phyloP scores from a whole-genome alignment of 2,329 filamentous ascomycete genomes.

The Hymenotorrendiella dingleyae region DNA sequence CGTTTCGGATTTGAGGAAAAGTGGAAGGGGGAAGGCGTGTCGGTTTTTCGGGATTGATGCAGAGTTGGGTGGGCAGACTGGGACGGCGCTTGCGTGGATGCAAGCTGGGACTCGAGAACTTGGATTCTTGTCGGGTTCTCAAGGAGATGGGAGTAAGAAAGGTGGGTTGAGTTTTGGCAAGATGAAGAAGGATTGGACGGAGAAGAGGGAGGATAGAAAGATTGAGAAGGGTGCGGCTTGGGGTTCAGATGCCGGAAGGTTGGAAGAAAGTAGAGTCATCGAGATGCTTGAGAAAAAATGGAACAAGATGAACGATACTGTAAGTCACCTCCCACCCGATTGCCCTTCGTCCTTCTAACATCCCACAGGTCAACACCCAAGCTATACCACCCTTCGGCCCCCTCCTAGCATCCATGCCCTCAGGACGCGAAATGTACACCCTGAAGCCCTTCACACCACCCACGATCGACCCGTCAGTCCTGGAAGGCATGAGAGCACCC shows the following conservation, averaged over 20 bases:
- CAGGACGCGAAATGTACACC: slow-evolving; percentile 77
- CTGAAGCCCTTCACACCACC: slow-evolving; percentile 64
- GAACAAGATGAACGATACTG: slow-evolving; percentile 88
- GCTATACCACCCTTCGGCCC: slow-evolving; percentile 64
- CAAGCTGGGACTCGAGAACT: slow-evolving; percentile 70
- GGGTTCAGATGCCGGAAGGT: slow-evolving; percentile 77
- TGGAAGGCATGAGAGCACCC: slow-evolving; percentile 56
- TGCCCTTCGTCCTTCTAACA: background rate
- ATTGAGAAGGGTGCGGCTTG: slow-evolving; percentile 68
- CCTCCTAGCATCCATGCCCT: slow-evolving; percentile 74
- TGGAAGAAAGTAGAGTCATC: slow-evolving; percentile 80
- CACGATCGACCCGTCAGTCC: slow-evolving; percentile 53
- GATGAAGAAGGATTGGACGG: slow-evolving; percentile 68
- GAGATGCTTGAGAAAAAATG: slow-evolving; percentile 86
- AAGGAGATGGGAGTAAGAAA: slow-evolving; percentile 43
- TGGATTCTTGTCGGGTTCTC: slow-evolving; percentile 47
- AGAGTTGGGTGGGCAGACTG: slow-evolving; percentile 74
- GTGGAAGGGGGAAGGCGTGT: slow-evolving; percentile 77
- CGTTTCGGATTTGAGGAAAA: slow-evolving; percentile 65
- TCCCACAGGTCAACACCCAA: slow-evolving; percentile 69
- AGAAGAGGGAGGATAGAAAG: slow-evolving; percentile 72
- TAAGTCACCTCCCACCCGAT: slow-evolving; percentile 39
- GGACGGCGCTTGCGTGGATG: slow-evolving; percentile 82
- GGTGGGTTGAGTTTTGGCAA: slow-evolving; percentile 50
- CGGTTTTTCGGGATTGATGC: slow-evolving; percentile 88